Evolutionary conservation across 1,284 basidiomycete species (phyloP), one percentile per base, ranked within the genome.

Genomic region (Phaffia rhodozyma): DNA sequence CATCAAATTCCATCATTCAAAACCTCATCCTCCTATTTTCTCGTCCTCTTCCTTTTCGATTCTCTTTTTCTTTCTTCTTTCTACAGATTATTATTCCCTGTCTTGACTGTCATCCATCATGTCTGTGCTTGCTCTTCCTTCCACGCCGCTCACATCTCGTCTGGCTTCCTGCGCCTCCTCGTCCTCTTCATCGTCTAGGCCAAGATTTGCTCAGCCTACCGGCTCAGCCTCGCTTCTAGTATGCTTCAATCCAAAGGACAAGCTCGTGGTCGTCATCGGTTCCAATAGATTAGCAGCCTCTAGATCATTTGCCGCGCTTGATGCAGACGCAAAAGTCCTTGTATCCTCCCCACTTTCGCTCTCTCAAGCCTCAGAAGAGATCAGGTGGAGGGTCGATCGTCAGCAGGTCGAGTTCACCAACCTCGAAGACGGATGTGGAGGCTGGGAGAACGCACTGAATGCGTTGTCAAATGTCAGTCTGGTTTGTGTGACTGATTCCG

Each of bases 221-320:
- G 38, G 38, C 13, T 43, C 38, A 16, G 38, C 38, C 38, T 43
- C 38, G 13, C 38, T 43, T 16, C 2, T 43, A 11, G 38, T 43
- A 7, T 43, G 38, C 13, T 43, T 43, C 38, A 43, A 7, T 43
- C 61, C 61, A 5, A 43, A 34, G 5, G 48, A 54, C 27, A 34
- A 50, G 34, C 34, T 55, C 7, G 23, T 62, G 30, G 76, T 96
- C 47, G 80, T 97, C 55, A 71, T 94, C 47, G 91, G 92, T 1
- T 82, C 85, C 2, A 84, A 85, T 43, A 71, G 81, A 18, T 81
- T 96, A 1, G 90, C 91, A 0, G 89, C 91, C 0, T 82, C 83
- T 29, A 83, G 92, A 49, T 85, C 87, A 5, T 88, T 88, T 70
- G 79, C 86, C 2, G 85, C 89, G 4, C 80, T 94, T 52, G 90